These are phyloP conservation scores for Thermomucor indicae-seudaticae DNA, from an alignment of 371 early-diverging fungal genomes.

Conservation along the genomic window DNA sequence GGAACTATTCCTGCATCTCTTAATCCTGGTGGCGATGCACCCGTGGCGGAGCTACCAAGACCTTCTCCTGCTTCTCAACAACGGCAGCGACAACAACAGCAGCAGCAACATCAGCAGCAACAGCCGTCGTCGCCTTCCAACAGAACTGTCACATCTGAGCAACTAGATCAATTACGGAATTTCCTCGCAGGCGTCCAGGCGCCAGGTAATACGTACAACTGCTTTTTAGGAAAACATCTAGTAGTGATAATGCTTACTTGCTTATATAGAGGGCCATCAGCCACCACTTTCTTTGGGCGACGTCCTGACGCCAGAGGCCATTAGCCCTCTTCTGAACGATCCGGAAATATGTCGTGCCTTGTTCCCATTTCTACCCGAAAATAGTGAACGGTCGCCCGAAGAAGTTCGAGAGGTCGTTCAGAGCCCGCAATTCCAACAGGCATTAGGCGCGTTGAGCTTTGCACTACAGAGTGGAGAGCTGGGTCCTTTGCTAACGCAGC, in stretches of 20 bases:
- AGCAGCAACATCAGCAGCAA: constrained; percentile 1
- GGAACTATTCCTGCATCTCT: constrained; percentile 9
- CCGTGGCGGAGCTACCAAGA: constrained; percentile 14
- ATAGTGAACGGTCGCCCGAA: constrained; percentile 40
- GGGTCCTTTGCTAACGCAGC: constrained; percentile 57
- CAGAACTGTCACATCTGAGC: constrained; percentile 10
- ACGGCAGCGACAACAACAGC: constrained; percentile 2
- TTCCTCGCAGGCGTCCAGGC: constrained; percentile 16
- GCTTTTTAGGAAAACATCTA: not conserved
- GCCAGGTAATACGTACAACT: constrained; percentile 22
- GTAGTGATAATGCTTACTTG: not conserved
- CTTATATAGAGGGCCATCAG: not conserved
- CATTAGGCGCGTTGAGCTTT: constrained; percentile 57
- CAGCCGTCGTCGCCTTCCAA: too few species aligned
- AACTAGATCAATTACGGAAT: constrained; percentile 22
- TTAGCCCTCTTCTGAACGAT: constrained; percentile 54
- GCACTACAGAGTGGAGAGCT: constrained; percentile 71
- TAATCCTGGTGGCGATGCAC: constrained; percentile 12
- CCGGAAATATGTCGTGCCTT: constrained; percentile 51
- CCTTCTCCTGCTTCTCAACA: not conserved
- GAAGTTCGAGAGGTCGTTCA: constrained; percentile 57
- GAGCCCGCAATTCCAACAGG: constrained; percentile 70
- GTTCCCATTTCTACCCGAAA: constrained; percentile 64
- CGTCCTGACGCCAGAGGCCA: constrained; percentile 49
- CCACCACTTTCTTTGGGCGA: constrained; percentile 24